These are phyloP conservation scores for Pelargonium citronellum DNA, from an alignment of 441 rosid species.

Conservation along the genomic window DNA sequence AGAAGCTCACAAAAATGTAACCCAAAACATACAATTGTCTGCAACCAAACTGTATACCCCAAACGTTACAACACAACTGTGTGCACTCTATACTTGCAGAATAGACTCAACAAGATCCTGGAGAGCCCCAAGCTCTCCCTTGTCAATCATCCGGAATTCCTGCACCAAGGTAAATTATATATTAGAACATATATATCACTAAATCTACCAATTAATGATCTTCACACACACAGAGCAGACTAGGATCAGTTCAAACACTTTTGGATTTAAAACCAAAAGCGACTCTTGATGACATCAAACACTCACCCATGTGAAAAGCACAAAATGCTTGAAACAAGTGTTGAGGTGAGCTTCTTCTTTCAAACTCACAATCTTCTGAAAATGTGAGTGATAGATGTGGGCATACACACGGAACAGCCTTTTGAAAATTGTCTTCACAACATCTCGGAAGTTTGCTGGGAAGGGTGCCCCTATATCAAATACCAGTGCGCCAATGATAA, in stretches of 20 bases:
- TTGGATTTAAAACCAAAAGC: not conserved
- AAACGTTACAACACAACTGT: no score
- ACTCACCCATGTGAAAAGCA: conserved; percentile 41
- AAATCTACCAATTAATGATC: not conserved
- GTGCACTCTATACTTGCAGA: conserved; percentile 30
- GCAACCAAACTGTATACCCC: no score
- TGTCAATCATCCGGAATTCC: conserved; percentile 42
- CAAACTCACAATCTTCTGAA: conserved; percentile 42
- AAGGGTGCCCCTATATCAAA: conserved; percentile 33
- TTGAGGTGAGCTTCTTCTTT: conserved; percentile 50
- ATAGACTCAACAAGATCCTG: conserved; percentile 41
- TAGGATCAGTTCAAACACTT: no score
- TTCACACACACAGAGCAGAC: not conserved
- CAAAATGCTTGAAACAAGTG: conserved; percentile 47
- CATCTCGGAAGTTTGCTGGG: conserved; percentile 38
- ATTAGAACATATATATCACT: not conserved
- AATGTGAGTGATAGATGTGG: conserved; percentile 48
- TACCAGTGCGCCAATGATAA: not conserved
- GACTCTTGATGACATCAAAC: not conserved
- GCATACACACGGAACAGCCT: conserved; percentile 46
- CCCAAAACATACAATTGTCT: no score
- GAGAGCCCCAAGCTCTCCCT: conserved; percentile 46
- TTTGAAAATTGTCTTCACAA: conserved; percentile 42
- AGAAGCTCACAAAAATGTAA: no score
- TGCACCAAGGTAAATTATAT: conserved; percentile 23